Evolutionary conservation across 2,329 filamentous ascomycete species (phyloP).

Genomic region (Xylaria sp.): DNA sequence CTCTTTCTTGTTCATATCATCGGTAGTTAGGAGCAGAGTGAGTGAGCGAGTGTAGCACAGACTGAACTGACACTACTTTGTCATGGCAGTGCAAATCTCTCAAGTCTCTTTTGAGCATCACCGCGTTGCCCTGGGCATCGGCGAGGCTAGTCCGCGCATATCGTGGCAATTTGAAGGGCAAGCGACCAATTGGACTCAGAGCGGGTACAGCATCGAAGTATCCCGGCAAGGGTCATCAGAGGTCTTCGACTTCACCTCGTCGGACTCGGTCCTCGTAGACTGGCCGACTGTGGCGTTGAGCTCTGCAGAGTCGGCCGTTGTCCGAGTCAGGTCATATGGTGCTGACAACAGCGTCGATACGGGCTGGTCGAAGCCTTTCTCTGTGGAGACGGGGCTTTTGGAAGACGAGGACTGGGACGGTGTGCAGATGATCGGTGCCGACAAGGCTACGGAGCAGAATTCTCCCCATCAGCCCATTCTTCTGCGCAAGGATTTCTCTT

Average conservation of each 20-base stretch:
- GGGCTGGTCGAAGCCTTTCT: slow-evolving; percentile 49
- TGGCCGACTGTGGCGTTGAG: slow-evolving; percentile 56
- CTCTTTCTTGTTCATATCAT: not conserved
- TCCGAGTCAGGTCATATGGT: slow-evolving; percentile 53
- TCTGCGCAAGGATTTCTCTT: slow-evolving; percentile 52
- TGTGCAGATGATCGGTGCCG: slow-evolving; percentile 49
- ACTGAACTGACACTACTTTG: slow-evolving; percentile 23
- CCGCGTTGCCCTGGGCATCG: slow-evolving; percentile 56
- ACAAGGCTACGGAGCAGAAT: slow-evolving; percentile 46
- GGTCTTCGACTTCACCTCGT: slow-evolving; percentile 49
- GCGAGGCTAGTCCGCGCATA: slow-evolving; percentile 56
- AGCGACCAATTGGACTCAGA: slow-evolving; percentile 56
- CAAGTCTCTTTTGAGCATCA: slow-evolving; percentile 58
- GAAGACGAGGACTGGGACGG: slow-evolving; percentile 48
- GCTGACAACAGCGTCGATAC: slow-evolving; percentile 41
- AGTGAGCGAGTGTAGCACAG: not conserved
- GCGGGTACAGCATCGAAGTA: slow-evolving; percentile 58
- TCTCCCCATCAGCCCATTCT: slow-evolving; percentile 47
- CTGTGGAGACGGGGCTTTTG: slow-evolving; percentile 53
- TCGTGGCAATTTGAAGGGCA: slow-evolving; percentile 59
- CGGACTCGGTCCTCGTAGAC: slow-evolving; percentile 55
- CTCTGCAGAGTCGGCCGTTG: slow-evolving; percentile 49
- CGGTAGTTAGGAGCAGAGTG: not conserved
- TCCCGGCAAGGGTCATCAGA: slow-evolving; percentile 39
- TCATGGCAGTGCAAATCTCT: slow-evolving; percentile 54